These are phyloP conservation scores for Hibiscus tridactylites DNA, from an alignment of 345 rosid genomes.

Conservation along the genomic window DNA sequence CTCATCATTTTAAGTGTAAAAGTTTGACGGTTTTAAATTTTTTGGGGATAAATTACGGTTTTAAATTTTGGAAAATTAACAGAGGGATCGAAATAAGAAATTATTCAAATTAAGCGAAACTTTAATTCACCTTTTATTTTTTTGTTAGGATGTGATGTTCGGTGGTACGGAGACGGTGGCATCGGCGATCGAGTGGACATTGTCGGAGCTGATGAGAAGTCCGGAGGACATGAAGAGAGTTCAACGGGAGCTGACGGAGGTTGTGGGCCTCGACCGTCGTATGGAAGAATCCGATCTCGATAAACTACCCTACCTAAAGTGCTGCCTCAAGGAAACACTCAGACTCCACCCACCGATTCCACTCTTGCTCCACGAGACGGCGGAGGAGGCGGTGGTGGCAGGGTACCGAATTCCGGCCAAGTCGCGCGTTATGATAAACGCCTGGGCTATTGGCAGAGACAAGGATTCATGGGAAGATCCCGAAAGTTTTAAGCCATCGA, in stretches of 20 bases:
- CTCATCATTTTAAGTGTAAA: no score
- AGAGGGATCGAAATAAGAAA: no score
- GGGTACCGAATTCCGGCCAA: slow-evolving; percentile 61
- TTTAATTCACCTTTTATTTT: no score
- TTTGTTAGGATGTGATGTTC: slow-evolving; percentile 80
- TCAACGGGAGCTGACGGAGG: slow-evolving; percentile 63
- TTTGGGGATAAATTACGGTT: no score
- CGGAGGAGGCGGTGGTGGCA: slow-evolving; percentile 46
- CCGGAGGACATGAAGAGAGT: slow-evolving; percentile 55
- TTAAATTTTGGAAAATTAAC: no score
- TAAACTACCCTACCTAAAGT: slow-evolving; percentile 49
- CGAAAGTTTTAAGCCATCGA: slow-evolving; percentile 52
- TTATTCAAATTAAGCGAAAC: no score
- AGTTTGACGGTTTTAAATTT: no score
- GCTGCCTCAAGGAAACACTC: slow-evolving; percentile 64
- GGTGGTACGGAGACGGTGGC: slow-evolving; percentile 98
- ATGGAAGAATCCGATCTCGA: slow-evolving; percentile 75
- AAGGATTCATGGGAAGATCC: slow-evolving; percentile 68
- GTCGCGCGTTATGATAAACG: slow-evolving; percentile 68
- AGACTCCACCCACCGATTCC: slow-evolving; percentile 96
- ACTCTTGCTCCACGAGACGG: slow-evolving; percentile 80
- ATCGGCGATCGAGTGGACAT: slow-evolving; percentile 86
- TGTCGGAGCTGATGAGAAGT: slow-evolving; percentile 66
- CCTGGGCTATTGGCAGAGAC: slow-evolving; percentile 74
- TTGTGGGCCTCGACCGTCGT: slow-evolving; percentile 66